Evolutionary conservation across 2,329 filamentous ascomycete genomes (phyloP).

Genomic region (Ascochyta lentis): DNA sequence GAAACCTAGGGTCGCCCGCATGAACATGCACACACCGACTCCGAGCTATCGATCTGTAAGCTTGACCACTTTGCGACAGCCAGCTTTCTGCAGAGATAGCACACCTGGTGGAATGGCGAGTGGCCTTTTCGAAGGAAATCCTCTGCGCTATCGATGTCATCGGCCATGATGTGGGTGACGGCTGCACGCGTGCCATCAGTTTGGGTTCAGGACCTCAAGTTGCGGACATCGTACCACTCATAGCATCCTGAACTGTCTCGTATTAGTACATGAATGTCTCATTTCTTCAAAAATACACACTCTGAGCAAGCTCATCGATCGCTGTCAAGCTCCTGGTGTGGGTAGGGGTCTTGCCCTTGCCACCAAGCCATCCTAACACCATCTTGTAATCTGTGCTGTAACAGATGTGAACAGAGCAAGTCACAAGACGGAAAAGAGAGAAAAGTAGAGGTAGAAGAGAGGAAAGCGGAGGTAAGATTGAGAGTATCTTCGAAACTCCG

Average conservation of each 20-base stretch:
- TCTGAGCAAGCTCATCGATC: constrained; percentile 64
- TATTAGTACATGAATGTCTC: neutral
- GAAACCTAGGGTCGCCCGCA: constrained; percentile 85
- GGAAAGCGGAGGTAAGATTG: constrained; percentile 8
- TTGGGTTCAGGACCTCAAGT: constrained; percentile 7
- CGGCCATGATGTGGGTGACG: constrained; percentile 79
- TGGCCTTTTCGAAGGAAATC: constrained; percentile 71
- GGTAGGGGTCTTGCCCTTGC: constrained; percentile 43
- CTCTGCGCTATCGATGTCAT: constrained; percentile 87
- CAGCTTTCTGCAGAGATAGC: constrained; percentile 5
- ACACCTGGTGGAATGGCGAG: constrained; percentile 84
- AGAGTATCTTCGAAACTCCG: constrained; percentile 13
- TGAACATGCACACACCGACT: constrained; percentile 80
- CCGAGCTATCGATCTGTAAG: constrained; percentile 65
- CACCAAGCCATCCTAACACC: constrained; percentile 50
- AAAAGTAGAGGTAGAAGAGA: neutral
- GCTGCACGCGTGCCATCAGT: constrained; percentile 53
- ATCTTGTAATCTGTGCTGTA: constrained; percentile 22
- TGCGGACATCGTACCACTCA: constrained; percentile 49
- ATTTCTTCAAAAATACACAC: constrained; percentile 38
- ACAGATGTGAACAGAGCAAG: constrained; percentile 5
- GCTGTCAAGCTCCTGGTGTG: constrained; percentile 64
- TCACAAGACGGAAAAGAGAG: constrained; percentile 6
- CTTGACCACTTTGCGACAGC: neutral
- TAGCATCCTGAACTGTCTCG: constrained; percentile 53